Evolutionary conservation across 768 basidiomycete genomes (phyloP).

Genomic region (Filobasidium wieringae): DNA sequence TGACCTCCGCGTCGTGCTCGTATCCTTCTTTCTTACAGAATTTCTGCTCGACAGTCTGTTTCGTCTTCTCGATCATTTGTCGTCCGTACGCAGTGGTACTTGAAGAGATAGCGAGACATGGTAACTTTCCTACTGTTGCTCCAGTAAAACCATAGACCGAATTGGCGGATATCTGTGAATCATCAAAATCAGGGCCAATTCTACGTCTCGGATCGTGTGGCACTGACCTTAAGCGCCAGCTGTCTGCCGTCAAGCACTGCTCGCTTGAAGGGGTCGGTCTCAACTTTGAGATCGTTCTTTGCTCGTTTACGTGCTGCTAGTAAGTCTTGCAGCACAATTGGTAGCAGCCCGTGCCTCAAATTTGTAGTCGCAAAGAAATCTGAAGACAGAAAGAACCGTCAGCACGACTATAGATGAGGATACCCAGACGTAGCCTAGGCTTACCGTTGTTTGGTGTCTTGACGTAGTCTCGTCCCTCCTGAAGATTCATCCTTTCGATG

Average conservation of each 20-base stretch:
- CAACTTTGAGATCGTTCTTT: slow-evolving; percentile 89
- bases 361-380: slow-evolving; percentile 70
- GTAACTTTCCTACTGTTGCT: slow-evolving; percentile 90
- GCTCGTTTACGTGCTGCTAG: slow-evolving; percentile 87
- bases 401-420: background rate
- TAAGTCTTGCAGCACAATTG: slow-evolving; percentile 83
- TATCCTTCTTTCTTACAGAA: slow-evolving; percentile 77
- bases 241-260: slow-evolving; percentile 96
- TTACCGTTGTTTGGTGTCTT: slow-evolving; percentile 90
- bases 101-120: slow-evolving; percentile 90
- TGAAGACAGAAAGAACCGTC: slow-evolving; percentile 34
- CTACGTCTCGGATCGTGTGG: background rate
- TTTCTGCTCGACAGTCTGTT: slow-evolving; percentile 77
- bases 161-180: slow-evolving; percentile 81
- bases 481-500: slow-evolving; percentile 63
- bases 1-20: slow-evolving; percentile 76
- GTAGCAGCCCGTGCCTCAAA: slow-evolving; percentile 75
- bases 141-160: slow-evolving; percentile 99
- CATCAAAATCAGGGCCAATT: background rate
- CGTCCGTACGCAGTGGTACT: slow-evolving; percentile 92
- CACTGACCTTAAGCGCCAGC: slow-evolving; percentile 74
- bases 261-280: slow-evolving; percentile 91
- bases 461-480: slow-evolving; percentile 79
- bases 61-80: slow-evolving; percentile 97
- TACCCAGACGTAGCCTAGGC: background rate